Conservation (phyloP, 2,329 filamentous ascomycete species). For the Monosporascus sp. region DNA sequence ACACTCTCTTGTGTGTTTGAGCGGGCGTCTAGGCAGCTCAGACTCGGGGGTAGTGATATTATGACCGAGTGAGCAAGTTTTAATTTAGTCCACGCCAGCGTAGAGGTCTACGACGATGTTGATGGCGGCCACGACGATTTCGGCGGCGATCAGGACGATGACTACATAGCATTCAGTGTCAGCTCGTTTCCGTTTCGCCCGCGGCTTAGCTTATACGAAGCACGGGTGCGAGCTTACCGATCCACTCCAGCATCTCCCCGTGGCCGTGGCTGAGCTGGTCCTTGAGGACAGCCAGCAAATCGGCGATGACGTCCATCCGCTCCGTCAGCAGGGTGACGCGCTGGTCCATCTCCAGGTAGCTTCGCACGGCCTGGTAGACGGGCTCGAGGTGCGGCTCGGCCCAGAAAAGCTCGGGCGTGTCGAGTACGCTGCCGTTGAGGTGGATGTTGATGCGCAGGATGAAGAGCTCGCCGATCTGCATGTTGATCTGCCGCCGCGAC, state of each 20-base stretch:
- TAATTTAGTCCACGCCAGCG: slow-evolving; percentile 39
- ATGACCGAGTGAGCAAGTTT: too few relatives aligned
- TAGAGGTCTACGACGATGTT: slow-evolving; percentile 96
- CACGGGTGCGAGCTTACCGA: slow-evolving; percentile 51
- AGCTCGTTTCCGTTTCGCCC: neutral
- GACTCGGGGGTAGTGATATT: too few relatives aligned
- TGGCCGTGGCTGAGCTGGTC: slow-evolving; percentile 93
- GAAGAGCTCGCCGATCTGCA: slow-evolving; percentile 98
- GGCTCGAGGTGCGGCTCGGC: slow-evolving; percentile 94
- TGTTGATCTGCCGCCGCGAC: slow-evolving; percentile 88
- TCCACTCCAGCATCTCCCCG: slow-evolving; percentile 85
- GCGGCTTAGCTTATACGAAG: too few relatives aligned
- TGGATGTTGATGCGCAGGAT: slow-evolving; percentile 98
- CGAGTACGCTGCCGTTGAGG: slow-evolving; percentile 90
- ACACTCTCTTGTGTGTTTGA: too few relatives aligned
- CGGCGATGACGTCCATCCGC: slow-evolving; percentile 85
- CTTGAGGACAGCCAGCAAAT: slow-evolving; percentile 87
- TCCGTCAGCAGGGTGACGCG: slow-evolving; percentile 85
- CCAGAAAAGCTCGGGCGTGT: slow-evolving; percentile 98
- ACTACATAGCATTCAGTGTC: slow-evolving; percentile 44
- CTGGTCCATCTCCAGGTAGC: slow-evolving; percentile 98
- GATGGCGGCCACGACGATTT: slow-evolving; percentile 86
- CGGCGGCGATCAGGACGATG: slow-evolving; percentile 90
- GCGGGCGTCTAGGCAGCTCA: too few relatives aligned
- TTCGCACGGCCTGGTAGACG: slow-evolving; percentile 90